phyloP scores from a whole-genome alignment of 176 grass and related monocot genomes.

The Oryza nivara region DNA sequence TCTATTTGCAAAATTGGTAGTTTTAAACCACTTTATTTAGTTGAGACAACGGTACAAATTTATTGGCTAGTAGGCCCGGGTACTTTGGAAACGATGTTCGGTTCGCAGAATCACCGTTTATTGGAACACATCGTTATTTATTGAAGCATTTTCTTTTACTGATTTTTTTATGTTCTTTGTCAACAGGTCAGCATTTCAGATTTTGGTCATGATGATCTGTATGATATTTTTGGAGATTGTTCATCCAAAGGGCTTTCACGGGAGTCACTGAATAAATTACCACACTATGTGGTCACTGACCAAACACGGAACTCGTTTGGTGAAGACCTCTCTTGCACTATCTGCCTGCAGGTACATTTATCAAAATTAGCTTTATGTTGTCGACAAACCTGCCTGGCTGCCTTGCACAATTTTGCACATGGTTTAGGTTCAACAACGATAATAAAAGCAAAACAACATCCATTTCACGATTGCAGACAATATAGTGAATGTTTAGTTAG shows the following conservation, averaged over 20 bases:
- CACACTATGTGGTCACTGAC: conserved; percentile 58
- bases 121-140: neutral
- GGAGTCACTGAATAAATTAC: conserved; percentile 70
- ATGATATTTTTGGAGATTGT: conserved; percentile 77
- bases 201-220: conserved; percentile 64
- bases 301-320: conserved; percentile 45
- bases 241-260: conserved; percentile 60
- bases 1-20: conserved; percentile 3
- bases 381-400: neutral
- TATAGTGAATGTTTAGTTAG: neutral
- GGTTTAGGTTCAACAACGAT: neutral
- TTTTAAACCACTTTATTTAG: conserved; percentile 11
- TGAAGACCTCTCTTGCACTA: conserved; percentile 64
- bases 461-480: neutral
- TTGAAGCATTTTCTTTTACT: conserved; percentile 8
- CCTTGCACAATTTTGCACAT: neutral
- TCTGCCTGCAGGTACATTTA: conserved; percentile 79
- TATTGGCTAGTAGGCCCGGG: neutral
- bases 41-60: conserved; percentile 18
- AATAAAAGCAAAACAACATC: neutral
- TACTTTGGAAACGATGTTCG: neutral
- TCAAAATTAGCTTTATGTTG: neutral
- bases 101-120: neutral
- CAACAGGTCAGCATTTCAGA: conserved; percentile 56
- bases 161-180: conserved; percentile 13